These are phyloP conservation scores for Tetrahymena malaccensis DNA, from an alignment of 73 alveolate genomes.

Conservation along the genomic window DNA sequence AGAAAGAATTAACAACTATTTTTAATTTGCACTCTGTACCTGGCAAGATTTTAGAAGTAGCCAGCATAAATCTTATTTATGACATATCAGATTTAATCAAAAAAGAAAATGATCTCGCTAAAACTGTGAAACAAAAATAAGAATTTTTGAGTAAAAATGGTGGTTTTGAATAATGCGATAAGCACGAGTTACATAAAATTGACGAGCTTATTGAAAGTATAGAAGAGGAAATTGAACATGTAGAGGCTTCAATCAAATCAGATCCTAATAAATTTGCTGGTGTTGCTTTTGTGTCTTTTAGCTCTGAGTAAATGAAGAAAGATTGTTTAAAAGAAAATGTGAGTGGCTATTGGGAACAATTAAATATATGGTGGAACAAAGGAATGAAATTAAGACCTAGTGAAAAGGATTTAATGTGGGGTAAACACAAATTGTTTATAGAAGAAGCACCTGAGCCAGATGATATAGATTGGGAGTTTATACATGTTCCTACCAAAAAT, in stretches of 20 bases:
- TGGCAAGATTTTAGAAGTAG: conserved; percentile 5
- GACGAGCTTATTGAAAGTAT: conserved; percentile 29
- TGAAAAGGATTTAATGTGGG: conserved; percentile 20
- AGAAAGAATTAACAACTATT: conserved; percentile 12
- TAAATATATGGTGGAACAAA: conserved; percentile 5
- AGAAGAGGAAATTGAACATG: conserved; percentile 11
- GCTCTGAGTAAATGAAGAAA: conserved; percentile 17
- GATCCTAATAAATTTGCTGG: conserved; percentile 32
- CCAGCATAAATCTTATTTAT: conserved; percentile 14
- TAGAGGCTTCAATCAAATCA: conserved; percentile 2
- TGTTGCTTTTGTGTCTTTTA: conserved; percentile 28
- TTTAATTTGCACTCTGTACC: conserved; percentile 9
- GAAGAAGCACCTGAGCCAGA: conserved; percentile 43
- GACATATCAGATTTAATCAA: conserved; percentile 14
- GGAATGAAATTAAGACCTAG: not conserved
- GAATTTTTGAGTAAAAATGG: conserved; percentile 3
- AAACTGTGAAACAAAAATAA: conserved; percentile 1
- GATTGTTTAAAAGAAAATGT: conserved; percentile 4
- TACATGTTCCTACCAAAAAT: conserved; percentile 21
- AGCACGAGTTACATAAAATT: not conserved
- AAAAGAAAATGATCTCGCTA: conserved; percentile 5
- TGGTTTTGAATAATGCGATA: not conserved
- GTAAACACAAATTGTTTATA: conserved; percentile 7
- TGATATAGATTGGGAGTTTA: conserved; percentile 47
- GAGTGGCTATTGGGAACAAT: conserved; percentile 13